Evolutionary conservation across 257 asterid species (phyloP).

Genomic region (Handroanthus guayacan): DNA sequence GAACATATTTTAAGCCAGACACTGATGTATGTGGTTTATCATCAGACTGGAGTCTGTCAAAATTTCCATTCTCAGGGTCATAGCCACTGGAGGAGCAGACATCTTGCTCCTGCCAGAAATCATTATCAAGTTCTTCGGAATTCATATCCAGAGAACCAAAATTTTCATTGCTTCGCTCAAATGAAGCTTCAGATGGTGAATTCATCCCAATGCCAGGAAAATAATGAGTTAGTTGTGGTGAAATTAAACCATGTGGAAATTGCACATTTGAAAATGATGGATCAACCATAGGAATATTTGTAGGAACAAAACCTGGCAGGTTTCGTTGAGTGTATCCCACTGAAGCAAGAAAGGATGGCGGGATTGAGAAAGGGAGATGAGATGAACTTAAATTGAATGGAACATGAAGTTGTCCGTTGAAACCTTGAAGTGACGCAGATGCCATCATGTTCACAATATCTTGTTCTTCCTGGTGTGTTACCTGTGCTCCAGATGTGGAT

Average conservation of each 20-base stretch:
- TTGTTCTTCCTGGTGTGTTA: conserved; percentile 79
- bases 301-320: conserved; percentile 71
- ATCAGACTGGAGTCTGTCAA: conserved; percentile 54
- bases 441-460: conserved; percentile 86
- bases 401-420: conserved; percentile 67
- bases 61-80: conserved; percentile 64
- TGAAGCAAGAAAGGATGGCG: conserved; percentile 80
- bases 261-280: conserved; percentile 64
- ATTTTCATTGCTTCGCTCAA: conserved; percentile 64
- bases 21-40: conserved; percentile 52
- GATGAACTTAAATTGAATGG: conserved; percentile 72
- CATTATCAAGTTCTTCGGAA: conserved; percentile 62
- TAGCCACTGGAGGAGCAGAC: conserved; percentile 51
- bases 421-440: conserved; percentile 81
- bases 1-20: conserved; percentile 64
- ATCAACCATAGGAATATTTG: conserved; percentile 56
- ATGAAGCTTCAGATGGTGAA: conserved; percentile 56
- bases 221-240: conserved; percentile 68
- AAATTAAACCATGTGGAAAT: conserved; percentile 67
- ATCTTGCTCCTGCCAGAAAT: conserved; percentile 76
- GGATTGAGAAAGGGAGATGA: conserved; percentile 76
- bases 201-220: conserved; percentile 65
- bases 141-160: conserved; percentile 62
- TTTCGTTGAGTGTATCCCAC: conserved; percentile 76
- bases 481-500: conserved; percentile 61